phyloP scores from a whole-genome alignment of 1,284 basidiomycete genomes.

The Mycosarcoma maydis region DNA sequence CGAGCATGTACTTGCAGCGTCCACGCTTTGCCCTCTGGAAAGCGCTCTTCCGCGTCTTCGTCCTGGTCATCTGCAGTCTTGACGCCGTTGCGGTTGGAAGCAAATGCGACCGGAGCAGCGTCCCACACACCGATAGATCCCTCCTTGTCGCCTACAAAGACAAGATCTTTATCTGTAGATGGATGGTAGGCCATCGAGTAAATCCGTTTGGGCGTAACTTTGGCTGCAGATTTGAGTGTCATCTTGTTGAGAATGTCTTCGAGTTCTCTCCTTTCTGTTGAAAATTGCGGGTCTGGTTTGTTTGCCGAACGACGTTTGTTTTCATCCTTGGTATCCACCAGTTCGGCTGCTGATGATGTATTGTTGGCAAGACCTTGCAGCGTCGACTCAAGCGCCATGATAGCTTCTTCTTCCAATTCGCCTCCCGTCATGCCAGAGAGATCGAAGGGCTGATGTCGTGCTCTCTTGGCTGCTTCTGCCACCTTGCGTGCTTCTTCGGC shows the following conservation, averaged over 20 bases:
- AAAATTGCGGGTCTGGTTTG: constrained; percentile 1
- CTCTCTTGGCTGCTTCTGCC: constrained; percentile 48
- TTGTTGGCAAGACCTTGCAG: constrained; percentile 22
- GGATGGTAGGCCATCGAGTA: constrained; percentile 63
- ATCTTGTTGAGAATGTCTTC: constrained; percentile 51
- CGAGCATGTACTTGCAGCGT: constrained; percentile 57
- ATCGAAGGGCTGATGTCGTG: constrained; percentile 52
- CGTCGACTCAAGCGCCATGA: constrained; percentile 31
- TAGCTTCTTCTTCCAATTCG: constrained; percentile 33
- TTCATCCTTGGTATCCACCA: constrained; percentile 38
- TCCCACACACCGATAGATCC: constrained; percentile 64
- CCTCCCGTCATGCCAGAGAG: constrained; percentile 42
- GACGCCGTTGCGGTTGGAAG: constrained; percentile 4
- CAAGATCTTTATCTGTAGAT: constrained; percentile 52
- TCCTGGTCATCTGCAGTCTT: constrained; percentile 35
- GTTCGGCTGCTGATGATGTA: constrained; percentile 19
- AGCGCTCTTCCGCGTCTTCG: constrained; percentile 15
- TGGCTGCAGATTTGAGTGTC: constrained; percentile 50
- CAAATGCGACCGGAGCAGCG: constrained; percentile 21
- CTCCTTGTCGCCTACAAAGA: constrained; percentile 64
- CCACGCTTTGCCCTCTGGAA: constrained; percentile 49
- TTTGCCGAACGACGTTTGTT: constrained; percentile 11
- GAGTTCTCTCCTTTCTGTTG: constrained; percentile 35
- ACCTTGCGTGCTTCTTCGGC: constrained; percentile 42
- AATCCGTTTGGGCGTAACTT: constrained; percentile 56